These are phyloP conservation scores for Ceratobasidium theobromae DNA, from an alignment of 1,284 basidiomycete genomes.

Conservation along the genomic window DNA sequence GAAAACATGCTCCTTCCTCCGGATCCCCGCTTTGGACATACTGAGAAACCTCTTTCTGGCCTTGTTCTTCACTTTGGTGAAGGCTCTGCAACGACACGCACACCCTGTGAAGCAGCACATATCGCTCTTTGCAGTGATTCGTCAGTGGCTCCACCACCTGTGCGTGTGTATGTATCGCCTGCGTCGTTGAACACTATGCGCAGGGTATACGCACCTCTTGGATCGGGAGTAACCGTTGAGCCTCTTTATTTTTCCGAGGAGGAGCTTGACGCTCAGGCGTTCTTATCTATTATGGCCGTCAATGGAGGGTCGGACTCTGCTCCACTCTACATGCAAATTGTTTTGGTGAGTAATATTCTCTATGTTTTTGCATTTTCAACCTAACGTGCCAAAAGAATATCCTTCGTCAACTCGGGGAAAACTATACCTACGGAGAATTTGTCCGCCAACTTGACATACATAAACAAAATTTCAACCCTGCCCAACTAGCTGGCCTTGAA, in stretches of 20 bases:
- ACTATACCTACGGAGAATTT: slow-evolving; percentile 52
- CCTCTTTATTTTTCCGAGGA: slow-evolving; percentile 59
- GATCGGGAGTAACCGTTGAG: slow-evolving; percentile 51
- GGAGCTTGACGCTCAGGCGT: slow-evolving; percentile 66
- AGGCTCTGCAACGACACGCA: slow-evolving; percentile 52
- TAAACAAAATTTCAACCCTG: slow-evolving; percentile 44
- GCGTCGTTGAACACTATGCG: slow-evolving; percentile 64
- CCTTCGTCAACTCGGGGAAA: slow-evolving; percentile 53
- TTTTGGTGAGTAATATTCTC: slow-evolving; percentile 51
- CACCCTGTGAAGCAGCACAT: slow-evolving; percentile 67
- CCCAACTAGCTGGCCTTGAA: slow-evolving; percentile 37
- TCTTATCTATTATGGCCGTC: slow-evolving; percentile 67
- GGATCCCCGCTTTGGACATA: slow-evolving; percentile 51
- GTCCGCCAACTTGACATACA: slow-evolving; percentile 49
- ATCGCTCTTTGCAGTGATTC: slow-evolving; percentile 49
- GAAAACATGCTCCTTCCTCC: slow-evolving; percentile 64
- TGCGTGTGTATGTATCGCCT: slow-evolving; percentile 62
- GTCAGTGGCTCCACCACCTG: slow-evolving; percentile 49
- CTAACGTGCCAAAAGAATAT: slow-evolving; percentile 43
- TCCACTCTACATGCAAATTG: slow-evolving; percentile 65
- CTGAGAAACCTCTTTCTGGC: slow-evolving; percentile 58
- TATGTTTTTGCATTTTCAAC: slow-evolving; percentile 25
- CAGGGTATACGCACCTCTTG: slow-evolving; percentile 56
- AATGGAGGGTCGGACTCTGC: slow-evolving; percentile 55
- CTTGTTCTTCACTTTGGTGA: slow-evolving; percentile 70